These are phyloP conservation scores for Neofusicoccum laricinum DNA, from an alignment of 2,329 filamentous ascomycete species.

Conservation along the genomic window DNA sequence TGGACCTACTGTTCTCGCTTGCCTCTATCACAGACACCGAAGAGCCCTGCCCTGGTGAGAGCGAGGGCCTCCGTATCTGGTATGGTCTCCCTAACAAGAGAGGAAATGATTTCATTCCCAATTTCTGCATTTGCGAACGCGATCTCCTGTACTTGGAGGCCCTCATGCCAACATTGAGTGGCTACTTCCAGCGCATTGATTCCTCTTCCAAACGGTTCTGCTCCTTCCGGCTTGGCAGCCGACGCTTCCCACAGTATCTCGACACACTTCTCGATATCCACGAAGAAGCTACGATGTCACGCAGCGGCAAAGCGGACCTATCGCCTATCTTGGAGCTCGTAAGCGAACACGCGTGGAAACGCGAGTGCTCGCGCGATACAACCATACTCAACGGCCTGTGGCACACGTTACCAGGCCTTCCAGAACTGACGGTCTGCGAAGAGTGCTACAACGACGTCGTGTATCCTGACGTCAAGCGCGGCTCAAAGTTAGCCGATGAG, in stretches of 20 bases:
- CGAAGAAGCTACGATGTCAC: conserved; percentile 6
- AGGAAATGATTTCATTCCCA: conserved; percentile 60
- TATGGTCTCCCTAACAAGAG: conserved; percentile 69
- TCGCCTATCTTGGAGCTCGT: conserved; percentile 63
- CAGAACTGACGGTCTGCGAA: conserved; percentile 78
- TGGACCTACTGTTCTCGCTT: conserved; percentile 68
- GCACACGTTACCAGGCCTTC: conserved; percentile 74
- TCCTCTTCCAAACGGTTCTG: conserved; percentile 48
- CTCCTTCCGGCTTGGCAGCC: conserved; percentile 63
- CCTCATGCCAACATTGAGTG: conserved; percentile 69
- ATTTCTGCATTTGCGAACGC: conserved; percentile 72
- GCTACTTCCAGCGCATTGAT: conserved; percentile 57
- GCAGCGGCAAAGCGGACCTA: conserved; percentile 49
- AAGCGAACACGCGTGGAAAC: conserved; percentile 41
- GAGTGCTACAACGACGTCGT: conserved; percentile 82
- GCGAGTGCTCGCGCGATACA: conserved; percentile 65
- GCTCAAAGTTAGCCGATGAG: conserved; percentile 25
- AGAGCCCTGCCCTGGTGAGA: conserved; percentile 57
- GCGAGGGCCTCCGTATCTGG: conserved; percentile 64
- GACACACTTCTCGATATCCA: conserved; percentile 53
- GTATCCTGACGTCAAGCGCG: conserved; percentile 48
- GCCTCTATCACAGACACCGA: conserved; percentile 59
- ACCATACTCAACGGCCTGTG: conserved; percentile 63
- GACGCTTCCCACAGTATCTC: conserved; percentile 56
- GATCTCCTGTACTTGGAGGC: conserved; percentile 71